Base-by-base conservation (phyloP, 1,139 yeast genomes). In the Hansenula anomala region DNA sequence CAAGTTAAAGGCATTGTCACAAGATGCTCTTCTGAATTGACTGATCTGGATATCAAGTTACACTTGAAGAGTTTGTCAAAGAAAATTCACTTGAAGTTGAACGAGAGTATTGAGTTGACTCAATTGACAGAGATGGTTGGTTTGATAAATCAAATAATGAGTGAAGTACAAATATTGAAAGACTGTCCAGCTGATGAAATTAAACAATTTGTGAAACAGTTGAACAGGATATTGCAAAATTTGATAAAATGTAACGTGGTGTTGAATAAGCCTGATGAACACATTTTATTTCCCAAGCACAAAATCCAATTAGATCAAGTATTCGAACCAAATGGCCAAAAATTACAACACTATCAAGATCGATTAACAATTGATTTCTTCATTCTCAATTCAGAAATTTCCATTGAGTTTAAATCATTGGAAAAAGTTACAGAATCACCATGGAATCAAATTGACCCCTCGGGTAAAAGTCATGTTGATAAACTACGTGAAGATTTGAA, bases 191-290 rank as follows among this genome's bases (percentile, higher is more conserved):
- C 35, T 4, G 34, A 28, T 1, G 48, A 47, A n/a, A 28, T 29
- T 2, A 36, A 36, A 1, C 43, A 30, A 4, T 51, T 51, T 19
- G 30, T 34, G 11, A 28, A 34, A 14, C 37, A 45, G 16, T 28
- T 51, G 14, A 33, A 47, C 22, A 40, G 33, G 17, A 36, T 70
- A 41, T 61, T 66, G 46, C 69, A 67, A 44, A 58, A 61, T 8
- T 52, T 54, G 13, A 64, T 55, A 6, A 67, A 60, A 36, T 63
- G 64, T 22, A 53, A 49, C 29, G 46, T 39, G 1, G 32, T 39
- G 1, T 25, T 54, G 20, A 49, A 44, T 28, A 52, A 51, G 29
- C 56, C 56, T 23, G 36, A 32, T 4, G 46, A 45, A 30, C 23
- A 30, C 0, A 14, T 51, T 3, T 24, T 48, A 23, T 54, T 54